Base-by-base conservation (phyloP, 139 green algal species). In the Nannochloris sp. region DNA sequence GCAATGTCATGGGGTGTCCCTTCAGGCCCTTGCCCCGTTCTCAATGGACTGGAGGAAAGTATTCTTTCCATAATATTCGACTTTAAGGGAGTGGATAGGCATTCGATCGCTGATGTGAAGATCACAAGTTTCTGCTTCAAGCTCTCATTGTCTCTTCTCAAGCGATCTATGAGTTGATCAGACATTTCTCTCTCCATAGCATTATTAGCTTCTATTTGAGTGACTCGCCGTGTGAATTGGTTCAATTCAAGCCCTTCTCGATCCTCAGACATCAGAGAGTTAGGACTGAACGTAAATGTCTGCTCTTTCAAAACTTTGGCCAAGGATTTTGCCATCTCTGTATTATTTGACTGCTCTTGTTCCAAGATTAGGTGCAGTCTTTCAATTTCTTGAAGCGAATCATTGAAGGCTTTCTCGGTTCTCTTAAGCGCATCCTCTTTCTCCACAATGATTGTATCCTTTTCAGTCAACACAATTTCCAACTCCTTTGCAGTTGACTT, bases 121-220 rank as follows among this genome's bases (percentile, higher is more conserved):
- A 51, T 66, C 23, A 61, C 61, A 58, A 83, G 63, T 11, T 68
- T 64, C 40, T 46, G 23, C 37, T 50, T 29, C 49, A 83, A 61
- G 6, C 64, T 36, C 12, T 53, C 19, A 15, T 67, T 74, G 14
- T 83, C 74, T 72, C 70, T 73, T 50, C 60, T 70, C 23, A 67
- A 50, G 3, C 61, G 44, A 18, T 64, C 44, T 34, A 66, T 34
- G 62, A 82, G 69, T 55, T 66, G 36, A 69, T 83, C 69, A 34
- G 71, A 40, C 76, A 83, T 83, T 43, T 83, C 69, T 21, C 67
- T 36, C 61, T 82, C 66, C 75, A 82, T 83, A 29, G 44, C 16
- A 14, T 36, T 48, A 31, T 83, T 82, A n/a, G 69, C 73, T 53
- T 76, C 66, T 59, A 81, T 56, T 69, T 81, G 65, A 27, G 74